phyloP scores from a whole-genome alignment of 441 rosid genomes.

The Flueggea neowawraea region DNA sequence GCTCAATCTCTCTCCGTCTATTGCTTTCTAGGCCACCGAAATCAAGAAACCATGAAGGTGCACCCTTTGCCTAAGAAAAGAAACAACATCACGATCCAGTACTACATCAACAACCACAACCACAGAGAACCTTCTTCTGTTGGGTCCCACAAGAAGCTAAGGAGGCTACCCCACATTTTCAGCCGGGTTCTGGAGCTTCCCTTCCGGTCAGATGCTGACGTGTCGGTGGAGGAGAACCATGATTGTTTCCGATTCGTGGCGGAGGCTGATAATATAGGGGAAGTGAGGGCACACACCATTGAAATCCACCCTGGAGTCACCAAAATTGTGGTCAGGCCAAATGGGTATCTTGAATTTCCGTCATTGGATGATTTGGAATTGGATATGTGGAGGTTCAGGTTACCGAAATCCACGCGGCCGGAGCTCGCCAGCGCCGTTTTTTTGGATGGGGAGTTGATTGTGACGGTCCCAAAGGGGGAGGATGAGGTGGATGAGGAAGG shows the following conservation, averaged over 20 bases:
- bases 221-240: slow-evolving; percentile 67
- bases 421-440: slow-evolving; percentile 88
- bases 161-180: slow-evolving; percentile 87
- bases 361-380: slow-evolving; percentile 70
- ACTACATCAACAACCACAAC: slow-evolving; percentile 17
- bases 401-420: slow-evolving; percentile 85
- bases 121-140: not conserved
- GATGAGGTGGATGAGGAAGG: slow-evolving; percentile 11
- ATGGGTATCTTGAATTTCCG: slow-evolving; percentile 53
- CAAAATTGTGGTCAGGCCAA: slow-evolving; percentile 82
- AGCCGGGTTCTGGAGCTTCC: slow-evolving; percentile 91
- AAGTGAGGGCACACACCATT: slow-evolving; percentile 70
- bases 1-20: slow-evolving; percentile 10
- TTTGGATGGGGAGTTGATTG: slow-evolving; percentile 67
- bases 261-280: slow-evolving; percentile 62
- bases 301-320: slow-evolving; percentile 89
- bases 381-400: slow-evolving; percentile 91
- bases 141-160: slow-evolving; percentile 65
- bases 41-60: slow-evolving; percentile 60
- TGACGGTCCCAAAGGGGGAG: slow-evolving; percentile 76
- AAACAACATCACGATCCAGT: slow-evolving; percentile 65
- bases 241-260: slow-evolving; percentile 84
- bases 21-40: not conserved
- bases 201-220: slow-evolving; percentile 83
- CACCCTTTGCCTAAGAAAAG: slow-evolving; percentile 66